Conservation (phyloP, 192 early-diverging fungal species). For the Mortierella alpina region DNA sequence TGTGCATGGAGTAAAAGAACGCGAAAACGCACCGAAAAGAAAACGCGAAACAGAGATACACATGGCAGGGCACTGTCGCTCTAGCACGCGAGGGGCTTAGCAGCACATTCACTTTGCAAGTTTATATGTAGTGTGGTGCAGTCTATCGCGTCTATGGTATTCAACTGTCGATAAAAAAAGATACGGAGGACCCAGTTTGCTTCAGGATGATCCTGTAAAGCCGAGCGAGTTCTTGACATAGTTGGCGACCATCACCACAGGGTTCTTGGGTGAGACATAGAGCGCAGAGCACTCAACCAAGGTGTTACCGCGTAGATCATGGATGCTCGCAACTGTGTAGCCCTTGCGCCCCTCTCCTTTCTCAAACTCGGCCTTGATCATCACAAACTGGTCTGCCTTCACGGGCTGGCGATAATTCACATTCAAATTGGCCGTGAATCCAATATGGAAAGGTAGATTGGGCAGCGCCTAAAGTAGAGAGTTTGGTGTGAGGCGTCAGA, state of each 20-base stretch:
- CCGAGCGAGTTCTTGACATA: constrained; percentile 52
- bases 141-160: too few species aligned
- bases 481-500: neutral
- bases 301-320: constrained; percentile 33
- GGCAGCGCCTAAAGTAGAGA: constrained; percentile 54
- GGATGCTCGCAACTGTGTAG: constrained; percentile 42
- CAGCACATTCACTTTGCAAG: too few species aligned
- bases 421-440: constrained; percentile 81
- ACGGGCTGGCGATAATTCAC: constrained; percentile 80
- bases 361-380: constrained; percentile 65
- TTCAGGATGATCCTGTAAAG: neutral
- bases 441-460: constrained; percentile 71
- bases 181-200: too few species aligned
- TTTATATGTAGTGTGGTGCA: too few species aligned
- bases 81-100: too few species aligned
- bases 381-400: constrained; percentile 69
- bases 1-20: too few species aligned
- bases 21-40: too few species aligned
- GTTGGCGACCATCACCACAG: constrained; percentile 35
- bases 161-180: too few species aligned
- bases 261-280: constrained; percentile 49
- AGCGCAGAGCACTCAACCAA: constrained; percentile 42
- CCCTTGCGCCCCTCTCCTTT: constrained; percentile 80
- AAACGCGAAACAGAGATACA: too few species aligned
- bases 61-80: too few species aligned